Evolutionary conservation across 148 eudicot genomes (phyloP), one percentile per base, ranked within the genome.

Genomic region (Arctostaphylos glauca): DNA sequence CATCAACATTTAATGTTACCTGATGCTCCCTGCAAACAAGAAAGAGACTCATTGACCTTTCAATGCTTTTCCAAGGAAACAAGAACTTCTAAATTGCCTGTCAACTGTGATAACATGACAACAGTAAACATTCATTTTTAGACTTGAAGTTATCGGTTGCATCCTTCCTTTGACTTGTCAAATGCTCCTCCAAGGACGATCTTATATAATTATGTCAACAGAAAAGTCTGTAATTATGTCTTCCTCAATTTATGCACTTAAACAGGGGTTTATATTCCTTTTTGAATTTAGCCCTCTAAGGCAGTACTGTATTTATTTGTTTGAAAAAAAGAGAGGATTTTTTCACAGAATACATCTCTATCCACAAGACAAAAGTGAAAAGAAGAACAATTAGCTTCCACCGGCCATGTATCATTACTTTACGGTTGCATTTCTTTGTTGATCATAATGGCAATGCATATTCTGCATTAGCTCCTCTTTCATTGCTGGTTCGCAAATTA

Each of bases 121-220:
- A 18, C 9, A 6, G 62, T 41, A 2, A 15, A 53, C 18, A 15
- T 56, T 25, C 60, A 3, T 56, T 53, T 53, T 38, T 25, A 14
- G n/a, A 25, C 31, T 9, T 25, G 60, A n/a, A 25, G 21, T 12
- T 3, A 43, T 77, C 66, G 5, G 55, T 41, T 48, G 66, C 59
- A 77, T 73, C 76, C 21, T 53, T 41, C 14, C 4, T 2, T 9
- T 53, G 49, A 31, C 59, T 4, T 44, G 56, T n/a, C 31, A 64
- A 25, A 12, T 80, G 58, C 52, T 68, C 70, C 54, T 50, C 54
- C n/a, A 50, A 54, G 50, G 81, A 80, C 7, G 59, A 38, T 18
- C 0, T 15, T 67, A 47, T 67, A 6, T 47, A n/a, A 14, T 8
- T 56, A 47, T 21, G 49, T 4, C 81, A 78, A 44, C 43, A 18